Evolutionary conservation across 441 rosid species (phyloP), one percentile per base, ranked within the genome.

Genomic region (Eruca vesicaria): DNA sequence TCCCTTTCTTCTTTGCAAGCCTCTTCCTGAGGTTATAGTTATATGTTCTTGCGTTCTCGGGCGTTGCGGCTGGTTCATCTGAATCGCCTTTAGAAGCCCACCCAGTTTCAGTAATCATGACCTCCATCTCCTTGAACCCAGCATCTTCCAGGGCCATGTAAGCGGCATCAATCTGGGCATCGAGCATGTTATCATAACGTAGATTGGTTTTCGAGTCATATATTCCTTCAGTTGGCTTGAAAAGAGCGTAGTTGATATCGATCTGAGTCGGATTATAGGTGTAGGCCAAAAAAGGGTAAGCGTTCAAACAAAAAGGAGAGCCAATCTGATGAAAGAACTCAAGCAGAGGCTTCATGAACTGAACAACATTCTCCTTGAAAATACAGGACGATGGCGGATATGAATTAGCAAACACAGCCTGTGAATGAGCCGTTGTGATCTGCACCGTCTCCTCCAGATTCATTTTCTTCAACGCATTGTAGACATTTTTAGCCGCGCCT

Each of bases 121-220:
- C 92, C 82, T 93, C 98, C 96, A 91, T 93, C 84, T 86, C 86
- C 56, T 71, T 78, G 73, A 80, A 88, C 31, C 98, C 99, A 62
- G 97, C 95, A 76, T 86, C 84, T 72, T 87, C 86, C 56, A 95
- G 53, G 14, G 99, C 99, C 77, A 88, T 86, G 81, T 95, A 95
- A 36, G 98, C 84, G 0, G 99, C 99, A 82, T 95, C 99, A 31
- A 95, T 89, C 84, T 91, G 97, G 69, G 99, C 99, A 85, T 95
- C 99, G 60, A 95, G 97, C 96, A 95, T 85, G 83, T 95, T 95
- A 78, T 95, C 99, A 45, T 95, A 95, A 64, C 69, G 98, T 36
- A 95, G 77, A 66, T 86, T 70, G 12, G 87, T 88, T 78, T 87
- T 86, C 11, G 80, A 29, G 73, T 93, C 98, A 73, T 83, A 76